A percentile compares a stretch with the other conserved stretches of the same genome.
Conservation (phyloP, 2,329 filamentous ascomycete genomes). For the Bipolaris gigantea region DNA sequence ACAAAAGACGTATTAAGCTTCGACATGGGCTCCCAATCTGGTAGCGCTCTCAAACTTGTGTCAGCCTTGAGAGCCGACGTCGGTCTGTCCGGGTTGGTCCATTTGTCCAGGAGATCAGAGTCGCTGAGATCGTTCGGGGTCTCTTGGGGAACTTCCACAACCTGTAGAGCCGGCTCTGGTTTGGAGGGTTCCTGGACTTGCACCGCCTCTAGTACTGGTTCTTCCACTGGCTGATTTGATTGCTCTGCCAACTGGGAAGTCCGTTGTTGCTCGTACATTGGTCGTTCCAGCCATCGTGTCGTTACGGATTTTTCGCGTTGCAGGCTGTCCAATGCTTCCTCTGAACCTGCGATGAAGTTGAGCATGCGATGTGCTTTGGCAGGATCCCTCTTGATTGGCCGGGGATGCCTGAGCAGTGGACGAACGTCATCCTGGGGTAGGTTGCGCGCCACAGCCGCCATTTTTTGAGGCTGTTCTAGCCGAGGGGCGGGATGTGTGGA, state of each 20-base stretch:
- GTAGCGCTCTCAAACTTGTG: constrained; percentile 14
- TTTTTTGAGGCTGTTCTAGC: constrained; percentile 7
- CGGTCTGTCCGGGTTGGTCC: constrained; percentile 24
- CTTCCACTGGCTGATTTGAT: neutral
- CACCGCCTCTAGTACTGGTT: neutral
- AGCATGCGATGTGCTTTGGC: constrained; percentile 35
- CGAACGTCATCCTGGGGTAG: constrained; percentile 24
- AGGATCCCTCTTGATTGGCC: constrained; percentile 30
- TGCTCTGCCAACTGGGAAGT: constrained; percentile 21
- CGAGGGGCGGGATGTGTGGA: constrained; percentile 6
- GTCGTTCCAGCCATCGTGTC: constrained; percentile 34
- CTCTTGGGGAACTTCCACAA: neutral
- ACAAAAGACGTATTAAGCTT: constrained; percentile 20
- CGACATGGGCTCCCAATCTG: constrained; percentile 13
- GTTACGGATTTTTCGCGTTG: constrained; percentile 30
- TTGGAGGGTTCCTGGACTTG: constrained; percentile 6
- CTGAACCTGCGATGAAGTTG: constrained; percentile 27
- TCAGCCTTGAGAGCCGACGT: constrained; percentile 21
- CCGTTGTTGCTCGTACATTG: constrained; percentile 27
- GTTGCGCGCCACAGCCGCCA: constrained; percentile 28
- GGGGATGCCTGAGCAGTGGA: constrained; percentile 29
- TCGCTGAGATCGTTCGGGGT: constrained; percentile 9
- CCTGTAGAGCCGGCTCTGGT: neutral
- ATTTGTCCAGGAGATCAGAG: constrained; percentile 17
- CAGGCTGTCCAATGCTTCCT: constrained; percentile 20